Evolutionary conservation across 1,284 basidiomycete species (phyloP).

Genomic region (Gymnopus androsaceus): DNA sequence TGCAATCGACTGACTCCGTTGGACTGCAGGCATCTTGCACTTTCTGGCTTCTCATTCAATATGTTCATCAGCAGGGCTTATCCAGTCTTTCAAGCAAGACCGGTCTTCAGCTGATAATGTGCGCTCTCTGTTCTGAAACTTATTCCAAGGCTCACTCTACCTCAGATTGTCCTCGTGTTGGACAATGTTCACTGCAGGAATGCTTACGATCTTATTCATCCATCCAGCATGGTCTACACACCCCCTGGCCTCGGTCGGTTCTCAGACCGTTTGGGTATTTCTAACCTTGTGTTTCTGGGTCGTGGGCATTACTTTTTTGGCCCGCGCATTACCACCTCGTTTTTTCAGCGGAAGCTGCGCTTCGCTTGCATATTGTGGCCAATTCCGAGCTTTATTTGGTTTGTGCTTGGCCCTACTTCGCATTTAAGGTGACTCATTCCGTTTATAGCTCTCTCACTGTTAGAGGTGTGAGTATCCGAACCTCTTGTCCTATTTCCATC

Average conservation of each 20-base stretch:
- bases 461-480: constrained; percentile 1
- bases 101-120: constrained; percentile 3
- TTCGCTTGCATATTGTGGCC: neutral
- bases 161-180: constrained; percentile 4
- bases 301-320: neutral
- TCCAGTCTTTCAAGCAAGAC: neutral
- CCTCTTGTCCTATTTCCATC: neutral
- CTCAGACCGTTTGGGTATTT: constrained; percentile 3
- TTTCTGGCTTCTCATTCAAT: constrained; percentile 1
- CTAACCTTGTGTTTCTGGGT: constrained; percentile 2
- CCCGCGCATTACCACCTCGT: neutral
- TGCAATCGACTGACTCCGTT: neutral
- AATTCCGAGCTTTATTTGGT: constrained; percentile 5
- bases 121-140: neutral
- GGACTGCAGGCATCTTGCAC: neutral
- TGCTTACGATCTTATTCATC: constrained; percentile 1
- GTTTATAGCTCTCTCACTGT: neutral
- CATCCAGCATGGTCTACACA: constrained; percentile 8
- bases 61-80: neutral
- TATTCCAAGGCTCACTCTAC: neutral
- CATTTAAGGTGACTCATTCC: neutral
- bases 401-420: neutral
- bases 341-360: neutral
- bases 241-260: neutral
- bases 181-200: neutral